phyloP scores from a whole-genome alignment of 1,139 yeast genomes.

The Pichia sp. region DNA sequence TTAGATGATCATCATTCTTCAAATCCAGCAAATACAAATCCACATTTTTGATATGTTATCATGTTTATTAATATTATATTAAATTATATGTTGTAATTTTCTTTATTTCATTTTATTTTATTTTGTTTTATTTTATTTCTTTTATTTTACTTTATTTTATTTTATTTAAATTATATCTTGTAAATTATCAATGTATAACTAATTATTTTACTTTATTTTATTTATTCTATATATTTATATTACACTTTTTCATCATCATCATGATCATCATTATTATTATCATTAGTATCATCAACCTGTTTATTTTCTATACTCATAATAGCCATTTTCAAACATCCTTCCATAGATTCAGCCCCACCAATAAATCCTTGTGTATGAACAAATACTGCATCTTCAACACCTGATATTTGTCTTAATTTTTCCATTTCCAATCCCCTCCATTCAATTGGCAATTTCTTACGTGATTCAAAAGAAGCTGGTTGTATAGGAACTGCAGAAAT shows the following conservation, averaged over 20 bases:
- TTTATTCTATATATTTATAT: too few relatives aligned
- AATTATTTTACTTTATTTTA: too few relatives aligned
- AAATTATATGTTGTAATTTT: background rate
- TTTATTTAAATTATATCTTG: background rate
- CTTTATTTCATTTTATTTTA: background rate
- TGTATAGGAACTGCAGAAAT: slow-evolving; percentile 79
- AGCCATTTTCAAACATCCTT: slow-evolving; percentile 74
- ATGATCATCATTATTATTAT: too few relatives aligned
- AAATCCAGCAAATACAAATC: background rate
- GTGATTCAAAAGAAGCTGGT: slow-evolving; percentile 68
- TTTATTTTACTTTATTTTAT: background rate
- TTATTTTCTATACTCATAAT: slow-evolving; percentile 17
- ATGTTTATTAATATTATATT: background rate
- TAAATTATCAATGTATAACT: too few relatives aligned
- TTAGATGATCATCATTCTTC: background rate
- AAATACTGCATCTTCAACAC: slow-evolving; percentile 77
- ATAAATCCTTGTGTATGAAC: slow-evolving; percentile 95
- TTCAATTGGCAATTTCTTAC: slow-evolving; percentile 76
- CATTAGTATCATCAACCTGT: background rate
- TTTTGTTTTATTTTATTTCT: too few relatives aligned
- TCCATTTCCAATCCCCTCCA: slow-evolving; percentile 94
- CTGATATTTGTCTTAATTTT: slow-evolving; percentile 59
- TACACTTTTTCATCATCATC: too few relatives aligned
- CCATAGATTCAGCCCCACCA: slow-evolving; percentile 81
- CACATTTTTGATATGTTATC: too few relatives aligned